Evolutionary conservation across 495 filamentous ascomycete species (phyloP).

Genomic region (Lentithecium fluviatile): DNA sequence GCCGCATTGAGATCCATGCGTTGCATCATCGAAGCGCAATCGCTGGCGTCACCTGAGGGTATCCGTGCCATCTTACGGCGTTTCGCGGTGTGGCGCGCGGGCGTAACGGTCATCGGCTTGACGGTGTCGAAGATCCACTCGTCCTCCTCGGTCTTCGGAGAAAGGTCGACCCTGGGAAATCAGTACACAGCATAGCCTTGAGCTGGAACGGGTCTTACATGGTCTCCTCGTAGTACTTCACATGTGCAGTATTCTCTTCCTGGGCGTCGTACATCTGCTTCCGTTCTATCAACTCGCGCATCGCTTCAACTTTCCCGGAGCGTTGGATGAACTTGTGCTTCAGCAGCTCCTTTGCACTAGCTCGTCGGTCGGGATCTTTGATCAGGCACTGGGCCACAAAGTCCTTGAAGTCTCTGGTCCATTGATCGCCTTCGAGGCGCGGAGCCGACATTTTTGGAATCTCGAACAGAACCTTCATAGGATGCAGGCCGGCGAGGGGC

Average conservation of each 20-base stretch:
- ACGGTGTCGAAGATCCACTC: slow-evolving; percentile 99
- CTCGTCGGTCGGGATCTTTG: slow-evolving; percentile 81
- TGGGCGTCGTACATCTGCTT: slow-evolving; percentile 74
- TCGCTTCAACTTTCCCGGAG: slow-evolving; percentile 77
- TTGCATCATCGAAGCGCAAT: slow-evolving; percentile 55
- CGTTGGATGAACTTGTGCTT: slow-evolving; percentile 83
- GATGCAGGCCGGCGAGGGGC: slow-evolving; percentile 84
- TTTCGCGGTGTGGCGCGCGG: slow-evolving; percentile 46
- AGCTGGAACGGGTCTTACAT: slow-evolving; percentile 49
- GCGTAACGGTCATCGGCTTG: slow-evolving; percentile 48
- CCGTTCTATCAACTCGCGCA: slow-evolving; percentile 84
- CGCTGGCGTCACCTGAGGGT: slow-evolving; percentile 41
- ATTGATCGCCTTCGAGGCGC: slow-evolving; percentile 76
- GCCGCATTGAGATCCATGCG: slow-evolving; percentile 57
- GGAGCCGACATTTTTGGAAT: slow-evolving; percentile 92
- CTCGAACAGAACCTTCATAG: slow-evolving; percentile 98
- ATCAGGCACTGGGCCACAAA: slow-evolving; percentile 87
- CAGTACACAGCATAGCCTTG: slow-evolving; percentile 1
- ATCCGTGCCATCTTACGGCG: slow-evolving; percentile 50
- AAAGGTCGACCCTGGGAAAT: slow-evolving; percentile 58
- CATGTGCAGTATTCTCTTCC: slow-evolving; percentile 56
- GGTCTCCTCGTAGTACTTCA: slow-evolving; percentile 89
- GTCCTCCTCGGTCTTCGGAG: slow-evolving; percentile 66
- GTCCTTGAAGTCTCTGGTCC: slow-evolving; percentile 88
- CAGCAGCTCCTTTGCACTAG: slow-evolving; percentile 84